phyloP scores from a whole-genome alignment of 129 eudicot species.

The Centella asiatica region DNA sequence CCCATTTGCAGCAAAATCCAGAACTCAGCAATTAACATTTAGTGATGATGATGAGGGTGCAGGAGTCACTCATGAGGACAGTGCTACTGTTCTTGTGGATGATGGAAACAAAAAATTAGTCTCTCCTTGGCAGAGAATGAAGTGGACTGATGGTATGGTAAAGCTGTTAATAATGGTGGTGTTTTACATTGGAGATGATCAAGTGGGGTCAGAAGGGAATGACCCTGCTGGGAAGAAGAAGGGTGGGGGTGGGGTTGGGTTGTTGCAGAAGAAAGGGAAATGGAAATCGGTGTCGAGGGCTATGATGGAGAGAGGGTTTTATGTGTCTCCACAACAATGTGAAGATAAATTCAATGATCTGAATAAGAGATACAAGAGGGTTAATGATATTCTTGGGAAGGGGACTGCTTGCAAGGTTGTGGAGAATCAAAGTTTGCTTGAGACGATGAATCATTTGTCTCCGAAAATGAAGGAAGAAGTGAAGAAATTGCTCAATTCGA shows the following conservation, averaged over 20 bases:
- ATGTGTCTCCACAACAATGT: conserved; percentile 90
- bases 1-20: conserved; percentile 37
- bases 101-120: conserved; percentile 40
- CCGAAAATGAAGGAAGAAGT: conserved; percentile 71
- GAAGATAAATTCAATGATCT: conserved; percentile 87
- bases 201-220: conserved; percentile 37
- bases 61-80: conserved; percentile 37
- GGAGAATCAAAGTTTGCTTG: conserved; percentile 72
- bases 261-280: conserved; percentile 83
- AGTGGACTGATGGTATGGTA: conserved; percentile 89
- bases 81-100: conserved; percentile 21
- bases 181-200: conserved; percentile 70
- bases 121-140: conserved; percentile 93
- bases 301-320: conserved; percentile 85
- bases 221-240: conserved; percentile 37
- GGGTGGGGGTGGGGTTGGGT: conserved; percentile 22
- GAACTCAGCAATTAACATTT: conserved; percentile 27
- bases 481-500: conserved; percentile 65
- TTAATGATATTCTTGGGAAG: conserved; percentile 70
- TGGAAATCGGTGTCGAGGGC: conserved; percentile 91
- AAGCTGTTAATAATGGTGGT: conserved; percentile 72
- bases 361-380: conserved; percentile 86
- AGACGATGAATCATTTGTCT: conserved; percentile 56
- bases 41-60: conserved; percentile 79
- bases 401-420: conserved; percentile 79